These are phyloP conservation scores for Apiospora pterosperma DNA, from an alignment of 2,329 filamentous ascomycete species.

Conservation along the genomic window DNA sequence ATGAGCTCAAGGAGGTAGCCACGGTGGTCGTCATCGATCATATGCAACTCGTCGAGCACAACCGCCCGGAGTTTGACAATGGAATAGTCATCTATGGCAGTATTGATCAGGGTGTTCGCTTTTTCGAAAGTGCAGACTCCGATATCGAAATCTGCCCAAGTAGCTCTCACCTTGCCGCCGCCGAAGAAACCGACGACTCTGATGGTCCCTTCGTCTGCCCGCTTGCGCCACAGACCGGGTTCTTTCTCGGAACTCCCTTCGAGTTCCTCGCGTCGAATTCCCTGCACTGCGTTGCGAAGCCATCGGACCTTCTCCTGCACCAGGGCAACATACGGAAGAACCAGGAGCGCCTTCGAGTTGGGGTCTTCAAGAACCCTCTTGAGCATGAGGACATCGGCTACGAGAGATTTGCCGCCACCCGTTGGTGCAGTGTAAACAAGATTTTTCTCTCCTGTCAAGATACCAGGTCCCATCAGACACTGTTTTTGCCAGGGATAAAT, in stretches of 20 bases:
- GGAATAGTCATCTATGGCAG: constrained; percentile 67
- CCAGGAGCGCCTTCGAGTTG: constrained; percentile 64
- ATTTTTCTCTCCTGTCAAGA: constrained; percentile 63
- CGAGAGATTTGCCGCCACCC: constrained; percentile 73
- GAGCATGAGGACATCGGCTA: constrained; percentile 70
- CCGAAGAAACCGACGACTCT: constrained; percentile 73
- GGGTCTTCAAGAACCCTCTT: constrained; percentile 64
- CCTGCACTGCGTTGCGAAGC: constrained; percentile 64
- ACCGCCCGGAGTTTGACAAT: constrained; percentile 63
- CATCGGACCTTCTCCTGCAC: constrained; percentile 78
- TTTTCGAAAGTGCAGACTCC: constrained; percentile 80
- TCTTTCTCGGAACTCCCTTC: constrained; percentile 29
- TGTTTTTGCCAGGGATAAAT: constrained; percentile 81
- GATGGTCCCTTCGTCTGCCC: constrained; percentile 55
- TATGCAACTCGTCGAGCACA: constrained; percentile 77
- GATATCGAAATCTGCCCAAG: constrained; percentile 74
- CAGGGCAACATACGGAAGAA: constrained; percentile 74
- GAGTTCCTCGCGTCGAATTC: constrained; percentile 42
- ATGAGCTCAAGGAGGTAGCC: constrained; percentile 74
- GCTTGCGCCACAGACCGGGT: constrained; percentile 47
- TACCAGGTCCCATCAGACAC: constrained; percentile 64
- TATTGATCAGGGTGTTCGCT: constrained; percentile 72
- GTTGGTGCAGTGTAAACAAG: constrained; percentile 79
- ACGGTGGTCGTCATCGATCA: constrained; percentile 73
- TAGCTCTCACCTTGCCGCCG: constrained; percentile 62